These are phyloP conservation scores for Aspergillus sp. DNA, from an alignment of 2,329 filamentous ascomycete species.

Conservation along the genomic window DNA sequence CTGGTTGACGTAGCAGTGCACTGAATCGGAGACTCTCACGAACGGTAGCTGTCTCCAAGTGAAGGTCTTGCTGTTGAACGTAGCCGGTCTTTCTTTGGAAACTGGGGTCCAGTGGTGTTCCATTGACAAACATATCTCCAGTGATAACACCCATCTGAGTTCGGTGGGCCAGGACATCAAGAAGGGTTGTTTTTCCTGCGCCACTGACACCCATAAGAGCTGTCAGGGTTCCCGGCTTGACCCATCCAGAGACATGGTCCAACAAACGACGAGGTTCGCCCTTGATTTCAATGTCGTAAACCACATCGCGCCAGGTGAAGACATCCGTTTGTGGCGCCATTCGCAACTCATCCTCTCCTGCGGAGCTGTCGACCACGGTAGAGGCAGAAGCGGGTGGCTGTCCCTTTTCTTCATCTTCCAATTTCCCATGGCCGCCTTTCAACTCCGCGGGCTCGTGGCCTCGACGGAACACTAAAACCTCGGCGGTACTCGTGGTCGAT, in stretches of 20 bases:
- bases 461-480: constrained; percentile 69
- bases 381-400: not conserved
- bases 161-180: constrained; percentile 79
- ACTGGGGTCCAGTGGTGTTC: constrained; percentile 56
- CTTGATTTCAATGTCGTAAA: constrained; percentile 76
- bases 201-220: constrained; percentile 87
- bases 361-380: not conserved
- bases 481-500: constrained; percentile 67
- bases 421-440: constrained; percentile 1
- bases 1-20: constrained; percentile 76
- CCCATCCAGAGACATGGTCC: constrained; percentile 84
- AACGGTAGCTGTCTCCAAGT: constrained; percentile 77
- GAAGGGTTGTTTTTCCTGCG: constrained; percentile 83
- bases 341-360: not conserved
- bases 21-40: constrained; percentile 82
- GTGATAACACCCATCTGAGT: constrained; percentile 81
- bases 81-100: constrained; percentile 32
- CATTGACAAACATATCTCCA: constrained; percentile 78
- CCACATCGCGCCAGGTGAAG: constrained; percentile 78
- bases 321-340: constrained; percentile 64
- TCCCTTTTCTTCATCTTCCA: constrained; percentile 1
- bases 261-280: constrained; percentile 67
- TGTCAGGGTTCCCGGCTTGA: constrained; percentile 84
- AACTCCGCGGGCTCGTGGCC: constrained; percentile 29
- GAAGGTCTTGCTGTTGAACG: constrained; percentile 86